These are phyloP conservation scores for Fusarium coicis DNA, from an alignment of 2,329 filamentous ascomycete genomes.

Conservation along the genomic window DNA sequence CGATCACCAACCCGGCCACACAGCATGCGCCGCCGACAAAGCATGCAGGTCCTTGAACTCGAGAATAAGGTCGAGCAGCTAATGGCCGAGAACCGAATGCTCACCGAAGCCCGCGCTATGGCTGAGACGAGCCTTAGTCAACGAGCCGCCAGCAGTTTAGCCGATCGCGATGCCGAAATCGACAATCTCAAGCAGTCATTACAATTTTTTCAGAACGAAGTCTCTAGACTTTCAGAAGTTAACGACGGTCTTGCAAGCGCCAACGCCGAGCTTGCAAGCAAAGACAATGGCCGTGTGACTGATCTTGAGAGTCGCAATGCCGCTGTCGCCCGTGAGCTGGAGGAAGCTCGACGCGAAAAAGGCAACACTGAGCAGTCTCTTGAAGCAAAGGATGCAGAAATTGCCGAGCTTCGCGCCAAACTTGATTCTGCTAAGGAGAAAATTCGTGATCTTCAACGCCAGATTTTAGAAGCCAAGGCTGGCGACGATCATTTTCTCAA, in stretches of 20 bases:
- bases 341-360: constrained; percentile 73
- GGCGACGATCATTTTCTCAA: constrained; percentile 79
- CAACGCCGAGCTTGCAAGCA: constrained; percentile 79
- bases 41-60: constrained; percentile 95
- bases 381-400: constrained; percentile 86
- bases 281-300: constrained; percentile 78
- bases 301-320: constrained; percentile 75
- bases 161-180: constrained; percentile 88
- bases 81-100: constrained; percentile 82
- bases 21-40: constrained; percentile 96
- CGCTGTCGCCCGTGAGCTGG: constrained; percentile 74
- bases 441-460: constrained; percentile 61
- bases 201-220: constrained; percentile 83
- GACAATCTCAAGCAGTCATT: constrained; percentile 82
- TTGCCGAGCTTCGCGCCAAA: constrained; percentile 80
- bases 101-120: constrained; percentile 76
- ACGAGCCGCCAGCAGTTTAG: constrained; percentile 75
- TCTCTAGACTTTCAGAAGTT: constrained; percentile 81
- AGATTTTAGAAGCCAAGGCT: constrained; percentile 69
- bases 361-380: constrained; percentile 71
- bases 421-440: constrained; percentile 76
- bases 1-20: constrained; percentile 93
- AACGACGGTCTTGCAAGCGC: constrained; percentile 83
- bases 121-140: constrained; percentile 75
- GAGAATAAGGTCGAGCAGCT: constrained; percentile 87